Base-by-base conservation (phyloP, 2,329 filamentous ascomycete species). In the Pestalotiopsis sp. region DNA sequence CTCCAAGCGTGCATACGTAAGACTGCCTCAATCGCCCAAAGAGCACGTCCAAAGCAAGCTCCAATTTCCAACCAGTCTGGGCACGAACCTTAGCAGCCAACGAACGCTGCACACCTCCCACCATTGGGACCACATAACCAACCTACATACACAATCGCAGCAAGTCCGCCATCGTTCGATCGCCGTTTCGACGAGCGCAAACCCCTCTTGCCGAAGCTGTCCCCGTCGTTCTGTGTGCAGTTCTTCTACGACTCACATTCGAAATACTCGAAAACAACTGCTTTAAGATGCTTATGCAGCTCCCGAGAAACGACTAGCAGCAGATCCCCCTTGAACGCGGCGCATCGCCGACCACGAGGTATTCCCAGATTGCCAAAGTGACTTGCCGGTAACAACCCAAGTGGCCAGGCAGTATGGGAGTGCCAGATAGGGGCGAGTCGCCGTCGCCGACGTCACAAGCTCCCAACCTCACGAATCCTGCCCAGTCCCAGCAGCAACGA, bases 381-480 rank as follows among this genome's bases (percentile, higher is more conserved):
- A n/a, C 31, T 31, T 31, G 63, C 39, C 38, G 45, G 52, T 25
- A n/a, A 60, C 7, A 12, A 7, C 14, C 20, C 14, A 45, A 38
- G 1, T 41, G 2, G 25, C 11, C 65, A 59, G 27, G n/a, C 52
- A 75, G 67, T 62, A 77, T 77, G 75, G 71, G 73, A 57, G 56
- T 69, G 27, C 69, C 68, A 25, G 66, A 73, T 56, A 74, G 73
- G 67, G 76, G 79, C 71, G 77, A 77, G 65, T 79, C 79, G 13
- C 69, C 78, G 57, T 80, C 80, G 56, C 80, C 81, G 25, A 78
- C 75, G 74, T 76, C 79, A 38, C 75, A 68, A 70, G 79, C 68
- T 70, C 59, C 77, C 63, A 71, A 70, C 36, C 72, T 73, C 39
- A 68, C 71, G 62, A 76, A 76, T 25, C 74, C 76, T 17, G 49